Conservation (phyloP, 352 stramenopile genomes). For the Phytopythium ostracodes region DNA sequence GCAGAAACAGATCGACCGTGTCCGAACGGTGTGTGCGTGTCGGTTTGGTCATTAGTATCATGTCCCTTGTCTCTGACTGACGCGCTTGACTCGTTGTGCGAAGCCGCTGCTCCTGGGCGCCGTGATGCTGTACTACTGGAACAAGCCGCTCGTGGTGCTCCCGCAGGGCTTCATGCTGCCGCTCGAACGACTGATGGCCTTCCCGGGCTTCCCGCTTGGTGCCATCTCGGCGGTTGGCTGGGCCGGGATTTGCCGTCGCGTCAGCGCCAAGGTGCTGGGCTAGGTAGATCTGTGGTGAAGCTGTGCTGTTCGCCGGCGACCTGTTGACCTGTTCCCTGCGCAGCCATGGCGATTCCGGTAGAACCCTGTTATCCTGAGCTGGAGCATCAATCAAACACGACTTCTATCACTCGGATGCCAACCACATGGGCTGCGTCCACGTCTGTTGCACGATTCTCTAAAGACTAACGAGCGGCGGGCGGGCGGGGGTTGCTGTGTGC, state of each 20-base stretch:
- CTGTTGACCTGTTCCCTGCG: not conserved
- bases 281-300: conserved; percentile 15
- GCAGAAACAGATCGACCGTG: conserved; percentile 70
- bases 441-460: not conserved
- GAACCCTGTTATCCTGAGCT: not conserved
- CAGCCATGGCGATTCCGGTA: not conserved
- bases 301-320: not conserved
- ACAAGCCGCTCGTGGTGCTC: conserved; percentile 64
- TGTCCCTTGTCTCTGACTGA: not conserved
- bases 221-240: conserved; percentile 74
- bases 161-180: conserved; percentile 74
- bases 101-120: conserved; percentile 58
- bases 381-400: not conserved
- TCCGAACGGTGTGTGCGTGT: conserved; percentile 52
- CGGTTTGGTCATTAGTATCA: not conserved
- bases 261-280: conserved; percentile 60
- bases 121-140: conserved; percentile 70
- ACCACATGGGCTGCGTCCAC: not conserved
- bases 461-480: not conserved
- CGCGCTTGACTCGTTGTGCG: not conserved
- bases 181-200: conserved; percentile 69
- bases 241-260: conserved; percentile 69
- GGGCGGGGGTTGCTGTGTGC: conserved; percentile 23
- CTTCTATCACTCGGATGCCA: not conserved
- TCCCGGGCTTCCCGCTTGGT: conserved; percentile 73